Evolutionary conservation across 768 basidiomycete genomes (phyloP), one percentile per base, ranked within the genome.

Genomic region (Kwoniella europaea): DNA sequence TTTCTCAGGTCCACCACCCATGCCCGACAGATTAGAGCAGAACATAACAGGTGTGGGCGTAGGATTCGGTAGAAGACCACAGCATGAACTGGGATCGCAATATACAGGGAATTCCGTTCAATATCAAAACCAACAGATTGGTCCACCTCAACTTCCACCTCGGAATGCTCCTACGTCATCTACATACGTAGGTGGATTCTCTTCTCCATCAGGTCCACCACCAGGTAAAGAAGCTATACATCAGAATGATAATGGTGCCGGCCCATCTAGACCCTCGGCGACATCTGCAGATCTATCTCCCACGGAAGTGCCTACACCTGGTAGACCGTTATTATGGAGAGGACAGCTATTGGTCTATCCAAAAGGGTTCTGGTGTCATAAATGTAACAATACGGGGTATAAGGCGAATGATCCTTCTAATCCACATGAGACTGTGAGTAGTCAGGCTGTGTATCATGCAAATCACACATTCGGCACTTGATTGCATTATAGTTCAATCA

Each of bases 361-460:
- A 3, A 78, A 76, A 44, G 74, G 71, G 3, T 67, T 73, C 68
- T 67, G 53, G n/a, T 81, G 79, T 55, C 53, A 62, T 29, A 79
- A 81, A 53, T 81, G 79, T 75, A 71, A 68, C 1, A 80, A 80
- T 57, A 80, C 79, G 13, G 79, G 79, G 13, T 80, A 76, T 53
- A 80, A 80, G 57, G 71, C 72, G 9, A 67, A 64, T 59, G 79
- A 80, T 69, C 79, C 79, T 4, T 67, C 66, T 18, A 78, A 80
- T 71, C 79, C 79, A 18, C 72, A 74, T 55, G 70, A 70, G 22
- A 68, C 59, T 18, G 76, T 76, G 63, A 44, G 73, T 73, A 12
- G 5, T 22, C 4, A 22, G 46, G 62, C 20, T 50, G 20, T 15
- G 10, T 41, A 2, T 52, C 46, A 9, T 46, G 44, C 44, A 5